Conservation (phyloP, 495 filamentous ascomycete genomes). For the Barbatosphaeria neglecta region DNA sequence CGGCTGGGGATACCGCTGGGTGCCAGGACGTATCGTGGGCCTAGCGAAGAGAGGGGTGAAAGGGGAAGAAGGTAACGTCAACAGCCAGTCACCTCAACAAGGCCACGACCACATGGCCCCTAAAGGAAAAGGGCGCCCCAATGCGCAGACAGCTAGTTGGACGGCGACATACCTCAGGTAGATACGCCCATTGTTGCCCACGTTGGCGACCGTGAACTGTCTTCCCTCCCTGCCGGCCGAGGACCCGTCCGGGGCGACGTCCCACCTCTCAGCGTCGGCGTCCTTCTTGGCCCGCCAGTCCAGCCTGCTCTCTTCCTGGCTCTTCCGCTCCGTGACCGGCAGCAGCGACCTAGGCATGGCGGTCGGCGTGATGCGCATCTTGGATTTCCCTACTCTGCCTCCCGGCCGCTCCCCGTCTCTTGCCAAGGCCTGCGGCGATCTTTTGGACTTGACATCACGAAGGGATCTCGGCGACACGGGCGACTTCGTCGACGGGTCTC, state of each 20-base stretch:
- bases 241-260: conserved; percentile 36
- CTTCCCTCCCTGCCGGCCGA: conserved; percentile 50
- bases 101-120: not conserved
- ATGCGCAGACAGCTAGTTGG: too few relatives aligned
- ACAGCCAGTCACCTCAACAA: conserved; percentile 4
- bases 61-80: conserved; percentile 5
- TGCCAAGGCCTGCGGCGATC: not conserved
- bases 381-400: conserved; percentile 12
- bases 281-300: conserved; percentile 13
- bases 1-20: conserved; percentile 48
- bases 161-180: conserved; percentile 73
- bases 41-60: conserved; percentile 23
- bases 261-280: conserved; percentile 31
- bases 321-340: conserved; percentile 30
- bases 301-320: conserved; percentile 22
- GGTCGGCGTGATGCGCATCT: conserved; percentile 15
- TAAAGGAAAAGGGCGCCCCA: too few relatives aligned
- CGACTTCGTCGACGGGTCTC: not conserved
- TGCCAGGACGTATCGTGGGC: conserved; percentile 44
- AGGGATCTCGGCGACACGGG: not conserved
- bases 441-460: conserved; percentile 4
- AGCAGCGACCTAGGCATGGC: conserved; percentile 24
- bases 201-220: conserved; percentile 88
- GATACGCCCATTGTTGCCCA: conserved; percentile 86
- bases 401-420: conserved; percentile 1